phyloP scores from a whole-genome alignment of 129 eudicot species.

The Lactuca sativa region DNA sequence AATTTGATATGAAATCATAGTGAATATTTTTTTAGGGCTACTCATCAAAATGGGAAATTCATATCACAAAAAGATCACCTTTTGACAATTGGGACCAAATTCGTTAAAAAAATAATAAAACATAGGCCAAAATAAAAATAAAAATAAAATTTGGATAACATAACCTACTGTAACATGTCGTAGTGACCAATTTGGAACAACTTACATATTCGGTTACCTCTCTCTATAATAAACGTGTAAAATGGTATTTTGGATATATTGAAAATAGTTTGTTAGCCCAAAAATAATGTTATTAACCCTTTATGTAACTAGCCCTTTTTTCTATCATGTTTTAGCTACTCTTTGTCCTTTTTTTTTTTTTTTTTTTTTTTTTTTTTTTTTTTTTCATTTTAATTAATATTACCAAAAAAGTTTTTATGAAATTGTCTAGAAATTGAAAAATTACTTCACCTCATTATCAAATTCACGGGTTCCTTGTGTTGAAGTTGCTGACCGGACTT shows the following conservation, averaged over 20 bases:
- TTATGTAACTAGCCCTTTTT: neutral
- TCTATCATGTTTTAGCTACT: neutral
- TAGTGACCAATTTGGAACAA: too few relatives aligned
- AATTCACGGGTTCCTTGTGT: slow-evolving; percentile 93
- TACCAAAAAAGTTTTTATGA: neutral
- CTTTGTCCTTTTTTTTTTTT: neutral
- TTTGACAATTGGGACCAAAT: neutral
- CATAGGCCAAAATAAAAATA: too few relatives aligned
- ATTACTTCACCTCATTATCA: slow-evolving; percentile 61
- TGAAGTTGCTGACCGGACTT: slow-evolving; percentile 83
- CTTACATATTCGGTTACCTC: too few relatives aligned
- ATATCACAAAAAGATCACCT: neutral
- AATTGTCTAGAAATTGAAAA: slow-evolving; percentile 9
- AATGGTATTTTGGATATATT: too few relatives aligned
- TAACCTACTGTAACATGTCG: too few relatives aligned
- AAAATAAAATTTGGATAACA: too few relatives aligned
- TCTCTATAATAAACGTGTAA: too few relatives aligned
- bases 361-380: too few relatives aligned
- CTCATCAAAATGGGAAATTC: neutral
- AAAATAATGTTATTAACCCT: too few relatives aligned
- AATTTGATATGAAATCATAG: neutral
- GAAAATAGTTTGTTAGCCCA: too few relatives aligned
- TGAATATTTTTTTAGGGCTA: neutral
- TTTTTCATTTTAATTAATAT: neutral
- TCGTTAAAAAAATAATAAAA: too few relatives aligned